phyloP scores from a whole-genome alignment of 2,329 filamentous ascomycete genomes.

The Geosmithia flava region DNA sequence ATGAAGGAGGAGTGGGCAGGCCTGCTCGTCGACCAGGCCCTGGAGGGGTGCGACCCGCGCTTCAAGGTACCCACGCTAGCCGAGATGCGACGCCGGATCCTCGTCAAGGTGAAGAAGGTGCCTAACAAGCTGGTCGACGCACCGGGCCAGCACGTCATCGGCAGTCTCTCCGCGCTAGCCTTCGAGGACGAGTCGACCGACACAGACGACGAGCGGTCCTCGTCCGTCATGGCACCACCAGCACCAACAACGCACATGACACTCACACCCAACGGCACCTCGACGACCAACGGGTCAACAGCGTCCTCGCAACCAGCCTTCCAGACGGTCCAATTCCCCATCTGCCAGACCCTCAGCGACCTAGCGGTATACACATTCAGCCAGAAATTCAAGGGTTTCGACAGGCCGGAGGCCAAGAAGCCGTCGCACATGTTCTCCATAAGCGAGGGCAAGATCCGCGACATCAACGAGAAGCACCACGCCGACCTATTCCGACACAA shows the following conservation, averaged over 20 bases:
- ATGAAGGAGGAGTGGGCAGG: constrained; percentile 82
- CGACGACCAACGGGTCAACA: too few species aligned
- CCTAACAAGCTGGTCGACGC: constrained; percentile 18
- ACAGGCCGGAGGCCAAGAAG: constrained; percentile 47
- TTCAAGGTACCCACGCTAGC: constrained; percentile 55
- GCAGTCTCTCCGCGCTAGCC: constrained; percentile 8
- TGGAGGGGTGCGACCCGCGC: constrained; percentile 35
- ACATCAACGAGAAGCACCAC: constrained; percentile 46
- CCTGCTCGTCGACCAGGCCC: constrained; percentile 51
- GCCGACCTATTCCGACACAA: constrained; percentile 80
- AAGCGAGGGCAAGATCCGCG: constrained; percentile 63
- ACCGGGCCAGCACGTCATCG: constrained; percentile 11
- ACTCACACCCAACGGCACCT: constrained; percentile 11
- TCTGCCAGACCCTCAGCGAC: constrained; percentile 59
- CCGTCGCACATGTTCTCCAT: constrained; percentile 75
- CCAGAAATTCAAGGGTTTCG: constrained; percentile 65
- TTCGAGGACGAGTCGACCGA: constrained; percentile 26
- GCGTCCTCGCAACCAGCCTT: not conserved
- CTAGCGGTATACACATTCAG: constrained; percentile 81
- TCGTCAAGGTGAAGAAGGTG: constrained; percentile 66
- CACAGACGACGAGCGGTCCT: constrained; percentile 23
- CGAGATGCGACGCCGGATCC: constrained; percentile 66
- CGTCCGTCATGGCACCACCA: not conserved
- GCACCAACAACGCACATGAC: constrained; percentile 5
- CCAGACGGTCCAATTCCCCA: constrained; percentile 34